These are phyloP conservation scores for Colletotrichum sp. DNA, from an alignment of 2,329 filamentous ascomycete genomes.

Conservation along the genomic window DNA sequence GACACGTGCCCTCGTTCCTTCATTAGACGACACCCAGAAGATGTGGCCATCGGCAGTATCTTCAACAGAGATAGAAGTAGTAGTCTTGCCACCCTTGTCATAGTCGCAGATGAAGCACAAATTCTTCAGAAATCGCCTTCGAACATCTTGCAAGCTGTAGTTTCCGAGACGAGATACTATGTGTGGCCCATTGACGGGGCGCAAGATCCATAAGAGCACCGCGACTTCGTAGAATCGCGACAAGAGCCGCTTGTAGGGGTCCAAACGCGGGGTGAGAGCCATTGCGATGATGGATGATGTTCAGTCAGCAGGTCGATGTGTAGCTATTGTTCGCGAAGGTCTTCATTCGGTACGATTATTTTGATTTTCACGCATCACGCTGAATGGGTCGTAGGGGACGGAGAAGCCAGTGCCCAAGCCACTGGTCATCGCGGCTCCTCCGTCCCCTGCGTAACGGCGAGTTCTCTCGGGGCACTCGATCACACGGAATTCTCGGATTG, in stretches of 20 bases:
- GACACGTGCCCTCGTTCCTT: conserved; percentile 19
- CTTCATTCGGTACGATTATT: too few species aligned
- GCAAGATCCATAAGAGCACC: not conserved
- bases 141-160: not conserved
- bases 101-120: conserved; percentile 52
- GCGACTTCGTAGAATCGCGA: not conserved
- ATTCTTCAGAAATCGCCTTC: conserved; percentile 38
- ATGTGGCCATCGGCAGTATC: conserved; percentile 30
- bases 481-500: too few species aligned
- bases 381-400: too few species aligned
- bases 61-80: conserved; percentile 50
- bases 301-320: not conserved
- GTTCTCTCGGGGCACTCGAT: too few species aligned
- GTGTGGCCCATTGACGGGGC: not conserved
- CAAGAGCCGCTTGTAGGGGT: not conserved
- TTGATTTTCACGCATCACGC: too few species aligned
- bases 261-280: not conserved
- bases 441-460: too few species aligned
- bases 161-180: not conserved
- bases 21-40: conserved; percentile 51
- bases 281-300: not conserved
- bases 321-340: not conserved
- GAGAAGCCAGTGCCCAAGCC: too few species aligned
- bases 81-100: conserved; percentile 47
- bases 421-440: too few species aligned